Base-by-base conservation (phyloP, 345 rosid species). In the Luvunga scandens region DNA sequence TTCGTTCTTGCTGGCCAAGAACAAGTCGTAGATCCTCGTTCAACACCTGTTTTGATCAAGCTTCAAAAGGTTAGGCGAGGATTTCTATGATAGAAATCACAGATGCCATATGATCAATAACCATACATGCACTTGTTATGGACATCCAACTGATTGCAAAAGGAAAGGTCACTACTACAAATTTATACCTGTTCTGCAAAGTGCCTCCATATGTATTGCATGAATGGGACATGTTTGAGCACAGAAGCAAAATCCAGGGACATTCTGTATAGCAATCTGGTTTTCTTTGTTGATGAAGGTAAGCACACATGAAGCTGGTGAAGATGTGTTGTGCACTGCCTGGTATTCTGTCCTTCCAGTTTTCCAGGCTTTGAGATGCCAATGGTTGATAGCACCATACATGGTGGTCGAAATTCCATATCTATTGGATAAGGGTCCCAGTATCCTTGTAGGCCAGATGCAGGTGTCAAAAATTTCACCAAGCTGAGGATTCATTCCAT, bases 351-450 rank as follows among this genome's bases (percentile, higher is more conserved):
- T 18, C 99, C 98, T 77, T 93, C 92, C 71, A 96, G 85, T 82
- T 91, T 93, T 75, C 98, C 98, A 1, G 98, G 99, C 86, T 95
- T 93, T 18, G 99, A 95, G 85, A 96, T 94, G 45, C 99, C 99
- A 0, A 94, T 95, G 62, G 98, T 95, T 4, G 99, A 95, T 75
- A 95, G 75, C 66, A 95, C 99, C 81, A 95, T 89, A 85, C 99
- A 95, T 69, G 99, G 99, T 2, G 99, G 99, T 84, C 86, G 90
- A 79, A 93, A 95, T 79, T 95, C 99, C 99, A 95, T 95, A 81
- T 93, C 98, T 36, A 95, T 95, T 34, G 99, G 99, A 77, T 95
- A 95, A 2, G 99, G 99, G 66, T 95, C 98, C 99, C 99, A 95
- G 80, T 91, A 91, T 82, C 99, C 99, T 89, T 92, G 94, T 13